These are phyloP conservation scores for Dendrocalamus sinicus DNA, from an alignment of 176 grass and related monocot genomes.

Conservation along the genomic window DNA sequence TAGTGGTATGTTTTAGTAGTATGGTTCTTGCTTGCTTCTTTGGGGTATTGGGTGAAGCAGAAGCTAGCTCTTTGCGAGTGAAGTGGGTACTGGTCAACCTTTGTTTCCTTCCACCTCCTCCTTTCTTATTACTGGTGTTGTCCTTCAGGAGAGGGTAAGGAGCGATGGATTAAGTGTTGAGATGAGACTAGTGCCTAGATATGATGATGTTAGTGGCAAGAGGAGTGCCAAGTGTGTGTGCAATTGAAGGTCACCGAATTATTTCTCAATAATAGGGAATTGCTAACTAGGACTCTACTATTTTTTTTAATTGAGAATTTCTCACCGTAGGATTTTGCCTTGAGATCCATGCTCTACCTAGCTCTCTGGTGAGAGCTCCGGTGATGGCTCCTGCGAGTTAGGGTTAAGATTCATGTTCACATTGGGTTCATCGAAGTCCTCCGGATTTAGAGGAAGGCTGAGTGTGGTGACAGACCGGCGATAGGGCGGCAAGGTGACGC, in stretches of 20 bases:
- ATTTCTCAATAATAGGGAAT: background rate
- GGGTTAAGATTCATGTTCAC: too few species aligned
- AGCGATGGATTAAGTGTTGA: background rate
- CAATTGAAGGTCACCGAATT: background rate
- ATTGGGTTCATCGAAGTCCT: too few species aligned
- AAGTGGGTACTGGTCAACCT: background rate
- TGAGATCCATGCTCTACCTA: too few species aligned
- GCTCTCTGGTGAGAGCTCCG: too few species aligned
- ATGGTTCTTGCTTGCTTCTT: background rate
- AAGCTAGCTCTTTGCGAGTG: background rate
- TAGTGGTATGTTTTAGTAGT: background rate
- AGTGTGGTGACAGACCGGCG: too few species aligned
- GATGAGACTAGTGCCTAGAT: background rate
- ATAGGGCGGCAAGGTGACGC: too few species aligned
- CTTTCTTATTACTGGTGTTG: background rate
- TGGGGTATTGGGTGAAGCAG: background rate
- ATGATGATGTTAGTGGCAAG: too few species aligned
- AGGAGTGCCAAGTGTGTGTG: background rate
- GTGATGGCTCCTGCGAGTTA: too few species aligned
- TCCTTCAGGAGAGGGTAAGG: background rate
- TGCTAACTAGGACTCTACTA: too few species aligned
- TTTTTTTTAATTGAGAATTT: too few species aligned
- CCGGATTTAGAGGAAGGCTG: too few species aligned
- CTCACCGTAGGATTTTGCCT: too few species aligned
- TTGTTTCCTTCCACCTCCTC: background rate